Evolutionary conservation across 169 alveolate species (phyloP), one percentile per base, ranked within the genome.

Genomic region (Blepharisma undulans): DNA sequence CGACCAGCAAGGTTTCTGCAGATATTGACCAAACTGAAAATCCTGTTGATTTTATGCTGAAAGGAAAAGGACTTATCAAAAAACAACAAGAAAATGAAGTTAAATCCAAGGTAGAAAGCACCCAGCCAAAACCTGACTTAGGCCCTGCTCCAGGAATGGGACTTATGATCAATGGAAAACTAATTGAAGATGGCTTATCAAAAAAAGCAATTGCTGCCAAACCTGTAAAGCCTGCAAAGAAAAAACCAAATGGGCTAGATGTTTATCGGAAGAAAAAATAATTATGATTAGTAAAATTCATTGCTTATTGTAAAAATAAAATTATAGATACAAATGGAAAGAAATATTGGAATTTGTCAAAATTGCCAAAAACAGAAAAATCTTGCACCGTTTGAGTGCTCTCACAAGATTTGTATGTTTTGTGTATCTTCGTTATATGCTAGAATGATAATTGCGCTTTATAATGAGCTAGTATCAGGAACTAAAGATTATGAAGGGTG

Each of bases 131-230:
- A 22, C 61, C 29, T 8, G 36, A 48, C 33, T 4, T 22, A 32
- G 74, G 27, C 27, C 72, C 77, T 8, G 77, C 72, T n/a, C 36
- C 30, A 8, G 61, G 89, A 4, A 84, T 84, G 74, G 89, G 89
- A 59, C 36, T 84, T 22, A 59, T 84, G 72, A 84, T 84, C 36
- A 84, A 84, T 32, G 89, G 89, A 8, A 84, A 84, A 84, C 2
- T 84, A 21, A 84, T 84, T 22, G 78, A 84, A 30, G 89, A 84
- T 10, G 89, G 89, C 32, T 33, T 79, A 21, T n/a, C 29, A 12
- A 79, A 79, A n/a, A 32, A 32, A 29, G 3, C 61, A 7, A 14
- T 29, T 1, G 87, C 61, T 8, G 61, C 87, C 34, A 79, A 79
- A n/a, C 87, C 34, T 22, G 25, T 33, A 27, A 79, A 79, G 34